A percentile compares a stretch with the other conserved stretches of the same genome.
phyloP scores from a whole-genome alignment of 1,284 basidiomycete genomes.

The Stereum hirsutum region DNA sequence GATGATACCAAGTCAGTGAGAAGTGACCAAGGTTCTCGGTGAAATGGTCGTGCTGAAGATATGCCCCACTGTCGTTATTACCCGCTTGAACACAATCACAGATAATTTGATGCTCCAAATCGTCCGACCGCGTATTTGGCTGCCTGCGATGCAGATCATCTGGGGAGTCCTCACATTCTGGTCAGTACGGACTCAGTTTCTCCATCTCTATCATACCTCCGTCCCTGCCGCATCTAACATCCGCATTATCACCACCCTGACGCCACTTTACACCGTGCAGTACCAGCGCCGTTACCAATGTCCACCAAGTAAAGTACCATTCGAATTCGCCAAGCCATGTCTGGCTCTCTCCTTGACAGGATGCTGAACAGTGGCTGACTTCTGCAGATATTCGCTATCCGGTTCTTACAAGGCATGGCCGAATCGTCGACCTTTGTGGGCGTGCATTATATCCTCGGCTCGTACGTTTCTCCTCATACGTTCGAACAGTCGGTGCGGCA shows the following conservation, averaged over 20 bases:
- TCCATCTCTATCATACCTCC: conserved; percentile 1
- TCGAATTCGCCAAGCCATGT: background rate
- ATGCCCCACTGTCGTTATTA: no score
- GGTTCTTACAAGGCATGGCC: conserved; percentile 67
- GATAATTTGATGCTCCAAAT: conserved; percentile 58
- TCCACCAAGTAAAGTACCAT: conserved; percentile 36
- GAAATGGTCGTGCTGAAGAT: no score
- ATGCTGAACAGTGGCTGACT: background rate
- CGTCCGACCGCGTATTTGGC: conserved; percentile 55
- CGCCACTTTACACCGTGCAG: conserved; percentile 20
- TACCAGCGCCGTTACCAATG: conserved; percentile 45
- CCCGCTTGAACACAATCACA: conserved; percentile 20
- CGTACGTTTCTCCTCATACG: conserved; percentile 31
- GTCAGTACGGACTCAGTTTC: conserved; percentile 22
- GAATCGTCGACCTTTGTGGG: conserved; percentile 71
- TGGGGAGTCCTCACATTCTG: conserved; percentile 61
- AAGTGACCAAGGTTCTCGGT: no score
- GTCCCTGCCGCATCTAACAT: background rate
- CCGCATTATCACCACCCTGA: background rate
- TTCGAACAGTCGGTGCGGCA: background rate
- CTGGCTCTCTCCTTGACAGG: background rate
- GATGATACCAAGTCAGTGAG: conserved; percentile 53
- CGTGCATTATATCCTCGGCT: conserved; percentile 66
- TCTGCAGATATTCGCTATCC: conserved; percentile 54
- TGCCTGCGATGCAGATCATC: conserved; percentile 53